These are phyloP conservation scores for Metarhizium brunneum DNA, from an alignment of 2,329 filamentous ascomycete species.

Conservation along the genomic window DNA sequence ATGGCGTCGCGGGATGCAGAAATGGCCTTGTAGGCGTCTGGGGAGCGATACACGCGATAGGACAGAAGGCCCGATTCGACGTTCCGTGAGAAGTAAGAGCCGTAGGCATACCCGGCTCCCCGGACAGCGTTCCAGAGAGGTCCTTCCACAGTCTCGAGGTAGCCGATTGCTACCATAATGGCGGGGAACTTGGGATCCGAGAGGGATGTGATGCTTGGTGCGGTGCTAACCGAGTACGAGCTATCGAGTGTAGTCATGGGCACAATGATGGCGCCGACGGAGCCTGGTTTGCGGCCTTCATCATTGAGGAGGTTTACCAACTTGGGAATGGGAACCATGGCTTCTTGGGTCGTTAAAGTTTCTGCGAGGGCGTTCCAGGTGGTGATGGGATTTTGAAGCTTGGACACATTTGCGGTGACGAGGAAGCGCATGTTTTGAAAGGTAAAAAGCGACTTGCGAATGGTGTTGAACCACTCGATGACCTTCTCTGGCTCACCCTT, in stretches of 20 bases:
- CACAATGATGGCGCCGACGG: slow-evolving; percentile 65
- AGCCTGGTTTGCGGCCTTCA: slow-evolving; percentile 66
- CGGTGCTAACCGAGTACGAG: slow-evolving; percentile 72
- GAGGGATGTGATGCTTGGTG: slow-evolving; percentile 65
- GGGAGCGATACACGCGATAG: slow-evolving; percentile 83
- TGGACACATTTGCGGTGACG: slow-evolving; percentile 70
- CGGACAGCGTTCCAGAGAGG: slow-evolving; percentile 91
- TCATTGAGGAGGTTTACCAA: slow-evolving; percentile 63
- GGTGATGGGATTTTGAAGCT: slow-evolving; percentile 64
- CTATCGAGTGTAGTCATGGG: slow-evolving; percentile 91
- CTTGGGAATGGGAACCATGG: slow-evolving; percentile 62
- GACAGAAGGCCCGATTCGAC: slow-evolving; percentile 71
- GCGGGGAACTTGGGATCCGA: slow-evolving; percentile 71
- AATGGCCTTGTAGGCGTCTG: slow-evolving; percentile 82
- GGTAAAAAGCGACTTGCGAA: slow-evolving; percentile 68
- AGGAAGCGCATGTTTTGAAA: slow-evolving; percentile 80
- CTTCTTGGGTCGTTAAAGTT: slow-evolving; percentile 26
- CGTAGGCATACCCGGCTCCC: slow-evolving; percentile 88
- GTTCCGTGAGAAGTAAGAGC: slow-evolving; percentile 68
- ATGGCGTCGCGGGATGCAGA: slow-evolving; percentile 67
- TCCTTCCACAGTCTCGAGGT: slow-evolving; percentile 87
- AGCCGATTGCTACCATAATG: slow-evolving; percentile 78
- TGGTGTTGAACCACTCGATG: slow-evolving; percentile 64
- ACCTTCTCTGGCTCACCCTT: slow-evolving; percentile 67
- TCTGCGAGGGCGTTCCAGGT: slow-evolving; percentile 57